These are phyloP conservation scores for Phytophthora pinifolia DNA, from an alignment of 352 stramenopile species.

Conservation along the genomic window DNA sequence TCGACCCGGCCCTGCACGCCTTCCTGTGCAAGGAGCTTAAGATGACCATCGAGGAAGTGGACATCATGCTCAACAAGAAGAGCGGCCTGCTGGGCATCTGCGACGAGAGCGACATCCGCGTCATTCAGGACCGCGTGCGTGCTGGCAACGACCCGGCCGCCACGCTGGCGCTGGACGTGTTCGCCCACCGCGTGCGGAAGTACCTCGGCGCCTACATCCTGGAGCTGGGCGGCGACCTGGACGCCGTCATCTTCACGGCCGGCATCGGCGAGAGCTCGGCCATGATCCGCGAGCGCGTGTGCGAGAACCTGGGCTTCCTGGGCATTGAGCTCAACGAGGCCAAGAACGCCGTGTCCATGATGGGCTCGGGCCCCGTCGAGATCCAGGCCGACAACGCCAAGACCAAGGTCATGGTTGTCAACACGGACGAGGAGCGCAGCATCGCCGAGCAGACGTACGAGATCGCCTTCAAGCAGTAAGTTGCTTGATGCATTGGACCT, in stretches of 20 bases:
- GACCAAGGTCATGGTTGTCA: conserved; percentile 82
- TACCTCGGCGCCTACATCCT: conserved; percentile 85
- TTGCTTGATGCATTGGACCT: not conserved
- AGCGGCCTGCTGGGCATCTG: conserved; percentile 82
- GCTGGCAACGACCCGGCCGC: conserved; percentile 49
- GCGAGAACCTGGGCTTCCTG: conserved; percentile 58
- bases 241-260: conserved; percentile 90
- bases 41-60: conserved; percentile 76
- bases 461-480: conserved; percentile 50
- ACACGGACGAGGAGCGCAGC: conserved; percentile 90
- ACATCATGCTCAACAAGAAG: conserved; percentile 91
- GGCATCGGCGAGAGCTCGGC: conserved; percentile 87
- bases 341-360: conserved; percentile 70
- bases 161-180: conserved; percentile 81
- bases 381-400: conserved; percentile 53
- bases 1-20: conserved; percentile 83
- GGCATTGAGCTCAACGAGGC: conserved; percentile 71
- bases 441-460: conserved; percentile 87
- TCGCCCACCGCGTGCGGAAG: conserved; percentile 84
- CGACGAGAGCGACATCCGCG: conserved; percentile 82
- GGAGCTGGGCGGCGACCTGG: conserved; percentile 61
- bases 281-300: conserved; percentile 77
- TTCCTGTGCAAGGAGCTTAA: conserved; percentile 69
- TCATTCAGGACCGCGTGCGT: conserved; percentile 67
- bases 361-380: conserved; percentile 57